Percentiles rank a stretch among this genome's conserved stretches.
Conservation (phyloP, 768 basidiomycete genomes). For the Myochromella boudieri region DNA sequence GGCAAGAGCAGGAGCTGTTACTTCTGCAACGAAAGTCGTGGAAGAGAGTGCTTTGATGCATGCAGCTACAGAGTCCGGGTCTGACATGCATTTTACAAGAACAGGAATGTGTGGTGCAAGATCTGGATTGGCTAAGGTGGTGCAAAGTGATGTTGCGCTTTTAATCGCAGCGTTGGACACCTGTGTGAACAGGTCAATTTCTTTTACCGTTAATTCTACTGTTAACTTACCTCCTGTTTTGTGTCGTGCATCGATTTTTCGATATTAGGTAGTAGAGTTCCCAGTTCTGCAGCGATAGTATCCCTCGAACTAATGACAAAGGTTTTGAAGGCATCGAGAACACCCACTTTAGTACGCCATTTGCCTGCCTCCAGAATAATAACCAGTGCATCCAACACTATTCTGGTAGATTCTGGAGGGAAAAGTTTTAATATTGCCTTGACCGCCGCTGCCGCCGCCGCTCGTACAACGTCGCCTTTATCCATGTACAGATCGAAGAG, state of each 20-base stretch:
- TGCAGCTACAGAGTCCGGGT: conserved; percentile 82
- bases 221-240: conserved; percentile 75
- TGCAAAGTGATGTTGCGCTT: conserved; percentile 86
- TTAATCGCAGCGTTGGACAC: conserved; percentile 86
- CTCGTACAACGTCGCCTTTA: conserved; percentile 89
- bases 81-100: conserved; percentile 93
- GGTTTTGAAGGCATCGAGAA: conserved; percentile 78
- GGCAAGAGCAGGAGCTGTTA: conserved; percentile 93
- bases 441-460: conserved; percentile 75
- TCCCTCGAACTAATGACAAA: conserved; percentile 71
- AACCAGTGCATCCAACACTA: conserved; percentile 69
- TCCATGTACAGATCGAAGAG: conserved; percentile 89
- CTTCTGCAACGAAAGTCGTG: conserved; percentile 96
- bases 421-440: conserved; percentile 83
- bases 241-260: conserved; percentile 96
- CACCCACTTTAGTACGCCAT: conserved; percentile 95
- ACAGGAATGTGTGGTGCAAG: conserved; percentile 84
- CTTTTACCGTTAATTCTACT: not conserved
- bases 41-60: conserved; percentile 95
- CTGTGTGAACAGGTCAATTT: too few relatives aligned
- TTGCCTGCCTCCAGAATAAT: conserved; percentile 80
- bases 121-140: conserved; percentile 91
- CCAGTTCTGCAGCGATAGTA: conserved; percentile 82
- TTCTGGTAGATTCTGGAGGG: conserved; percentile 77
- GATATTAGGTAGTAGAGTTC: conserved; percentile 77